Conservation (phyloP, 345 rosid genomes). For the Mangifera indica region DNA sequence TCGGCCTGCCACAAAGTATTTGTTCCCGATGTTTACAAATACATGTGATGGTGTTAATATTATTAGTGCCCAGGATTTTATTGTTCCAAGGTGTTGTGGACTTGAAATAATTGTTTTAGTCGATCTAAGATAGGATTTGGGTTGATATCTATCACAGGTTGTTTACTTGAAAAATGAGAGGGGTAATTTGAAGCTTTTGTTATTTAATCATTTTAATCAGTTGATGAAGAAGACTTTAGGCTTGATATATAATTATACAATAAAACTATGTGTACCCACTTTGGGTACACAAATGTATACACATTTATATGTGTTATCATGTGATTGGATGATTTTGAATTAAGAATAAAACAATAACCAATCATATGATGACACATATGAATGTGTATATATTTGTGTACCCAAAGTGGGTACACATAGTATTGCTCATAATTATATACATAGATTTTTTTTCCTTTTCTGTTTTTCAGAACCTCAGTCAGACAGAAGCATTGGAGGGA, state of each 20-base stretch:
- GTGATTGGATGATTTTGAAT: no score
- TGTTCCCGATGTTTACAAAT: not conserved
- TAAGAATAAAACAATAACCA: no score
- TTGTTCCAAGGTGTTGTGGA: not conserved
- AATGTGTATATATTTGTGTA: no score
- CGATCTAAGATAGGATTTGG: not conserved
- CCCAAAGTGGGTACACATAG: no score
- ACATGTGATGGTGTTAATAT: not conserved
- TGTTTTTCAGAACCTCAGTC: slow-evolving; percentile 54
- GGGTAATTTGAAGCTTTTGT: not conserved
- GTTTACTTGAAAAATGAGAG: not conserved
- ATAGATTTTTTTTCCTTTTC: slow-evolving; percentile 9
- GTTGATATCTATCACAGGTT: not conserved
- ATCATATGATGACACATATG: no score
- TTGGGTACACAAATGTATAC: no score
- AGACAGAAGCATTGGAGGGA: slow-evolving; percentile 87
- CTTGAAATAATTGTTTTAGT: not conserved
- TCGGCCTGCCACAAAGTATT: not conserved
- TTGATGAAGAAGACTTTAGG: not conserved
- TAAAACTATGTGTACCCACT: no score
- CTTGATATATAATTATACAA: slow-evolving; percentile 13
- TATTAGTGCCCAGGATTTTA: not conserved
- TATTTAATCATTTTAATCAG: not conserved
- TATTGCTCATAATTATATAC: no score
- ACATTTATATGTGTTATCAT: no score